Evolutionary conservation across 2,329 filamentous ascomycete species (phyloP), one percentile per base, ranked within the genome.

Genomic region (Alternaria incomplexa): DNA sequence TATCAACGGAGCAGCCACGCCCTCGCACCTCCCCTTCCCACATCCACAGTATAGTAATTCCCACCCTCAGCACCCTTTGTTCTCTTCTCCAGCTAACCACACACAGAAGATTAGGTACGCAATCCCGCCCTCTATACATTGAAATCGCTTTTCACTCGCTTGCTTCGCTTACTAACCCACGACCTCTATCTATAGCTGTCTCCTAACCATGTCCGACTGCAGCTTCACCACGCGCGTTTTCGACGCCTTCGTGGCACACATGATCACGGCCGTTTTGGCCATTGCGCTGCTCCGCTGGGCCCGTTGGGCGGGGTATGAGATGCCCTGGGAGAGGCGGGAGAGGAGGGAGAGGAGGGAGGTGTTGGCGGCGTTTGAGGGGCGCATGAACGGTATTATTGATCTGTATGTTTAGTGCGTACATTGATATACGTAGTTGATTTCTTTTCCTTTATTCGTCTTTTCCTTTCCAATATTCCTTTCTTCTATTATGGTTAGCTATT

Each of bases 401-500:
- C 1, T 0, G 32, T 36, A 36, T 36, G 32, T 36, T 36, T 36
- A 36, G 32, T 36, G 7, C 4, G 32, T 0, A 5, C 5, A 36
- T 36, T 1, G 32, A n/a, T n/a, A 9, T 36, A 36, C 1, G 32
- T 36, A 36, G 32, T n/a, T 36, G 13, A 1, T 6, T 36, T 26
- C 25, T 26, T 36, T 32, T 22, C 48, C 10, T 32, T 36, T 23
- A 20, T 32, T 36, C 1, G 13, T 52, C 30, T n/a, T 40, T 36
- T 2, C 9, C 3, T 45, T 17, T 45, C 5, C 1, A 22, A 0
- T 0, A 22, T 22, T 0, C 1, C 3, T 20, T 22, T 22, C 10
- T 7, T 20, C 2, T 22, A 7, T 20, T n/a, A 44, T 44, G 17
- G 1, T 20, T 44, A 20, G 3, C 32, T n/a, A n/a, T 9, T 3